These are phyloP conservation scores for Tricholoma furcatifolium DNA, from an alignment of 768 basidiomycete genomes.

Conservation along the genomic window DNA sequence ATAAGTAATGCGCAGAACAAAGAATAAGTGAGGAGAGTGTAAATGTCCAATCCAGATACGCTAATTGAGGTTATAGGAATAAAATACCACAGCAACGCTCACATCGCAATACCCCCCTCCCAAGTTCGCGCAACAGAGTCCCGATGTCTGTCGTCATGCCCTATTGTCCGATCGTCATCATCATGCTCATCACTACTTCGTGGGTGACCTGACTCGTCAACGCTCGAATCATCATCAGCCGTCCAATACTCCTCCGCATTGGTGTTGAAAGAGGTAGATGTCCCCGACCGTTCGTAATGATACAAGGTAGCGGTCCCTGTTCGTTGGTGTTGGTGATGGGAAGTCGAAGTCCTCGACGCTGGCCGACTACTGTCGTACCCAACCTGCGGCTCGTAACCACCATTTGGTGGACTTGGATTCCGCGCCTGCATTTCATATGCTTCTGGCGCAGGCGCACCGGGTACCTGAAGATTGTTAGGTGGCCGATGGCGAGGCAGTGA, in stretches of 20 bases:
- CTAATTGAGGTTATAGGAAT: slow-evolving; percentile 17
- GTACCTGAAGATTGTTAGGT: slow-evolving; percentile 17
- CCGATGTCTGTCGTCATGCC: slow-evolving; percentile 18
- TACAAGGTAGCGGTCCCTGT: no score
- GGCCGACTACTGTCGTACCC: slow-evolving; percentile 4
- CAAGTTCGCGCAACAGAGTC: slow-evolving; percentile 29
- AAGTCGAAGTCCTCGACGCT: no score
- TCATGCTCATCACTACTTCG: slow-evolving; percentile 19
- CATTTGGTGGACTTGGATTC: slow-evolving; percentile 26
- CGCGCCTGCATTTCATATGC: slow-evolving; percentile 16
- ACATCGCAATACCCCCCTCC: slow-evolving; percentile 42
- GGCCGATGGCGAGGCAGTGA: slow-evolving; percentile 23
- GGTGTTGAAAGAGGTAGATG: slow-evolving; percentile 42
- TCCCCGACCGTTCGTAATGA: slow-evolving; percentile 31
- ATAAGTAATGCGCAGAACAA: slow-evolving; percentile 15
- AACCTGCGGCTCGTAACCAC: slow-evolving; percentile 13
- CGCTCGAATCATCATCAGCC: slow-evolving; percentile 20
- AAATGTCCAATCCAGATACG: slow-evolving; percentile 32
- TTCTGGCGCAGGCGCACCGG: slow-evolving; percentile 7
- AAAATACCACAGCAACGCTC: slow-evolving; percentile 23
- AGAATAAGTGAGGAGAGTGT: slow-evolving; percentile 16
- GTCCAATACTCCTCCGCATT: slow-evolving; percentile 42
- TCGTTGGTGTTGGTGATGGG: no score
- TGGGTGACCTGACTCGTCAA: neutral
- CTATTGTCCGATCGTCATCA: slow-evolving; percentile 30